Evolutionary conservation across 805 yeast genomes (phyloP).

Genomic region (Pichia ethanolica): DNA sequence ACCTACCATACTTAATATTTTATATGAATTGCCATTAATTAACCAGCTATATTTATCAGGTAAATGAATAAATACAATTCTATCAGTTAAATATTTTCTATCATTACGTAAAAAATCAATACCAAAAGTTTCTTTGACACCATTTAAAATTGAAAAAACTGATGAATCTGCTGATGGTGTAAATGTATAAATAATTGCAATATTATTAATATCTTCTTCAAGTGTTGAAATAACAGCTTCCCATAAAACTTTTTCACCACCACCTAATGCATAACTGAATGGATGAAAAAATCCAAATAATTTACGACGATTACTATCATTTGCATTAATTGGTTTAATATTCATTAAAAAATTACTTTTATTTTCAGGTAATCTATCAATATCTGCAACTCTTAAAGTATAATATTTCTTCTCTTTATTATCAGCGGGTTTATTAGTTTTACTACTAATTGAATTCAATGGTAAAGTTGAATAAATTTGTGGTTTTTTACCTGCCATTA

Average conservation of each 20-base stretch:
- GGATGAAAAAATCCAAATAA: slow-evolving; percentile 92
- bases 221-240: slow-evolving; percentile 77
- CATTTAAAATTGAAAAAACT: slow-evolving; percentile 18
- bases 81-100: slow-evolving; percentile 15
- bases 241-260: slow-evolving; percentile 97
- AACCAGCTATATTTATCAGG: slow-evolving; percentile 34
- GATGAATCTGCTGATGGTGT: slow-evolving; percentile 20
- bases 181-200: slow-evolving; percentile 57
- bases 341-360: slow-evolving; percentile 14
- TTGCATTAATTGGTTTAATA: slow-evolving; percentile 22
- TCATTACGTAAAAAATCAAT: slow-evolving; percentile 17
- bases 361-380: slow-evolving; percentile 17
- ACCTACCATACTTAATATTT: slow-evolving; percentile 71
- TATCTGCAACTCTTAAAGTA: slow-evolving; percentile 21
- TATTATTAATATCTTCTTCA: slow-evolving; percentile 35
- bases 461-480: slow-evolving; percentile 29
- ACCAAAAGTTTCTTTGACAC: slow-evolving; percentile 23
- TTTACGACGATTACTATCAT: slow-evolving; percentile 32
- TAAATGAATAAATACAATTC: slow-evolving; percentile 27
- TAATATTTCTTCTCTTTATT: slow-evolving; percentile 13
- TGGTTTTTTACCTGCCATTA: slow-evolving; percentile 27
- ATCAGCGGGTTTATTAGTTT: slow-evolving; percentile 1
- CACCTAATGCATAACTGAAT: slow-evolving; percentile 93
- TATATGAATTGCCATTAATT: slow-evolving; percentile 71
- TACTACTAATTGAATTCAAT: slow-evolving; percentile 13